Conservation (phyloP, 1,284 basidiomycete genomes). For the Amylostereum chailletii region DNA sequence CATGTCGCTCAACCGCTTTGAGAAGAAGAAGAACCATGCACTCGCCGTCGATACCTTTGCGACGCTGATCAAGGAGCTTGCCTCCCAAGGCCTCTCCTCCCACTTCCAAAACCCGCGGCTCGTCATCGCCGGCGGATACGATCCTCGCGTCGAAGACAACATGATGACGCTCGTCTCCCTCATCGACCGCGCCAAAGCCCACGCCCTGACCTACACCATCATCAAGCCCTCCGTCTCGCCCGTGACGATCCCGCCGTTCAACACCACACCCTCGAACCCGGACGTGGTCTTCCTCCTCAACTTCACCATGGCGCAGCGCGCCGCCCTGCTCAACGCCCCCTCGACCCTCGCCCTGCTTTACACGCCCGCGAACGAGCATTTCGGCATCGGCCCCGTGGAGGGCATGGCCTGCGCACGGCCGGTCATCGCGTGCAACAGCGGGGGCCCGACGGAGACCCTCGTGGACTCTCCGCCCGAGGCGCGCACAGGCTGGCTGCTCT, state of each 20-base stretch:
- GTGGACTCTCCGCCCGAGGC: slow-evolving; percentile 38
- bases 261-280: slow-evolving; percentile 28
- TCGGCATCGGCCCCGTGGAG: slow-evolving; percentile 95
- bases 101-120: slow-evolving; percentile 37
- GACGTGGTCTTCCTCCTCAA: slow-evolving; percentile 82
- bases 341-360: slow-evolving; percentile 77
- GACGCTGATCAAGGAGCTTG: slow-evolving; percentile 23
- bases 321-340: slow-evolving; percentile 59
- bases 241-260: slow-evolving; percentile 28
- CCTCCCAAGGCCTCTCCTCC: slow-evolving; percentile 4
- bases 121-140: slow-evolving; percentile 80
- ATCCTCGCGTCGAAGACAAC: slow-evolving; percentile 65
- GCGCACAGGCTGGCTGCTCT: slow-evolving; percentile 64
- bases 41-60: slow-evolving; percentile 82
- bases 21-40: slow-evolving; percentile 88
- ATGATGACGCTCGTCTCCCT: slow-evolving; percentile 53
- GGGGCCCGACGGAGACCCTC: slow-evolving; percentile 89
- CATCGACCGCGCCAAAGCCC: slow-evolving; percentile 43
- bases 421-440: slow-evolving; percentile 82
- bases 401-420: slow-evolving; percentile 90
- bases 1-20: slow-evolving; percentile 91
- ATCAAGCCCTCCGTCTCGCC: slow-evolving; percentile 32
- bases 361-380: slow-evolving; percentile 94
- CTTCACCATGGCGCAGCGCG: slow-evolving; percentile 74
- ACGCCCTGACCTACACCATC: slow-evolving; percentile 47